phyloP scores from a whole-genome alignment of 371 early-diverging fungal species.

The Mortierella sp. region DNA sequence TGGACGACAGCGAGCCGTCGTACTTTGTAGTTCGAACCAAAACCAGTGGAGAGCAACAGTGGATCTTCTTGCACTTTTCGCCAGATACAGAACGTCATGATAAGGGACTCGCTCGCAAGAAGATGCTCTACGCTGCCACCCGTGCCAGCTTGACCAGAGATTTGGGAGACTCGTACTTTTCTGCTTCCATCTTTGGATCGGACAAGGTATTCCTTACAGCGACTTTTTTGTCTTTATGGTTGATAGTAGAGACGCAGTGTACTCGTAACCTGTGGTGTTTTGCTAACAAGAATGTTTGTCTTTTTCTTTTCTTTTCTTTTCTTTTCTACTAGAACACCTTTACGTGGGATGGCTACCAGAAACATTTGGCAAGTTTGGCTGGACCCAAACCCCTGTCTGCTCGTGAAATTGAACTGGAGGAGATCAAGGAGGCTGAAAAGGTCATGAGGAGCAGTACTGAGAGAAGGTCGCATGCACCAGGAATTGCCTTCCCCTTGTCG shows the following conservation, averaged over 20 bases:
- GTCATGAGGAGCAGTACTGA: slow-evolving; percentile 62
- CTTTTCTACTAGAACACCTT: slow-evolving; percentile 63
- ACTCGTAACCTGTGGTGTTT: no score
- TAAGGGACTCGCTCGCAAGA: slow-evolving; percentile 63
- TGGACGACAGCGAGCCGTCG: slow-evolving; percentile 69
- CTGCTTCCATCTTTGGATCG: slow-evolving; percentile 84
- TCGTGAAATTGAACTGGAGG: slow-evolving; percentile 81
- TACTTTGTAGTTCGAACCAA: slow-evolving; percentile 79
- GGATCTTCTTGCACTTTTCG: slow-evolving; percentile 82
- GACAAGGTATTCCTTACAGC: slow-evolving; percentile 57
- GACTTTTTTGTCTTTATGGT: no score
- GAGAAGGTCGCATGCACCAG: slow-evolving; percentile 71
- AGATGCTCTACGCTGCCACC: slow-evolving; percentile 91
- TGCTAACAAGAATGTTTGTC: no score
- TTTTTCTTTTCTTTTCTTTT: not conserved
- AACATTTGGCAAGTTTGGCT: slow-evolving; percentile 73
- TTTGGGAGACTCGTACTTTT: slow-evolving; percentile 82
- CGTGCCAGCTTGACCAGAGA: slow-evolving; percentile 79
- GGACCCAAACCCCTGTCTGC: slow-evolving; percentile 86
- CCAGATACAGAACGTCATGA: slow-evolving; percentile 78
- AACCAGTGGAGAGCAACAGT: slow-evolving; percentile 64
- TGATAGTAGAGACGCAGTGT: no score
- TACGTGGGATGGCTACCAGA: slow-evolving; percentile 78
- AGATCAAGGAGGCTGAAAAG: slow-evolving; percentile 61
- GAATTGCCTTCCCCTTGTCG: slow-evolving; percentile 68